A percentile compares a stretch with the other conserved stretches of the same genome.
These are phyloP conservation scores for Tuber microsphaerosporum DNA, from an alignment of 495 filamentous ascomycete species.

Conservation along the genomic window DNA sequence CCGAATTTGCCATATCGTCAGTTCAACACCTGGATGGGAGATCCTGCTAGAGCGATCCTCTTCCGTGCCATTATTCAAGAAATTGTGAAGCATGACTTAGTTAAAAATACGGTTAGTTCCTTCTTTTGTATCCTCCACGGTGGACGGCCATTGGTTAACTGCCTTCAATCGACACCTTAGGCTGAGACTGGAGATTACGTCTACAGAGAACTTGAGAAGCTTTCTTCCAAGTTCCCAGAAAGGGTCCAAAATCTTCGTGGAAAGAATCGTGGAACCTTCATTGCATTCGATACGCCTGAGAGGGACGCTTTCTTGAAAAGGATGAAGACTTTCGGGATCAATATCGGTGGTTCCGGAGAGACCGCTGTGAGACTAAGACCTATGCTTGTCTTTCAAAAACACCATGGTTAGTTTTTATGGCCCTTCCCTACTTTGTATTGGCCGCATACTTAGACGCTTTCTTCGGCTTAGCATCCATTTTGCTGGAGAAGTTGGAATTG, in stretches of 20 bases:
- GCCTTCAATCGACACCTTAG: constrained; percentile 1
- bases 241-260: constrained; percentile 86
- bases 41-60: constrained; percentile 79
- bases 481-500: constrained; percentile 50
- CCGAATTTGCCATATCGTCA: constrained; percentile 99
- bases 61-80: constrained; percentile 90
- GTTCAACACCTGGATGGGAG: constrained; percentile 99
- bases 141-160: not conserved
- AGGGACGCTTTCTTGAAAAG: constrained; percentile 76
- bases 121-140: not conserved
- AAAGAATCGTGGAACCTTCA: constrained; percentile 91
- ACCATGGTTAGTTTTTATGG: constrained; percentile 60
- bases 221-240: constrained; percentile 68
- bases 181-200: constrained; percentile 77
- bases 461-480: constrained; percentile 50
- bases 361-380: constrained; percentile 77
- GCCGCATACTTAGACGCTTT: not conserved
- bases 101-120: constrained; percentile 58
- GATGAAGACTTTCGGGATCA: constrained; percentile 77
- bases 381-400: constrained; percentile 93
- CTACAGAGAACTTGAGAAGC: constrained; percentile 59
- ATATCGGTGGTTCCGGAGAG: constrained; percentile 84
- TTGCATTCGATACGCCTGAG: constrained; percentile 85
- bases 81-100: constrained; percentile 71
- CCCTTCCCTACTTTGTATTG: not conserved